Evolutionary conservation across 192 early-diverging fungal species (phyloP), one percentile per base, ranked within the genome.

Genomic region (Coemansia sp.): DNA sequence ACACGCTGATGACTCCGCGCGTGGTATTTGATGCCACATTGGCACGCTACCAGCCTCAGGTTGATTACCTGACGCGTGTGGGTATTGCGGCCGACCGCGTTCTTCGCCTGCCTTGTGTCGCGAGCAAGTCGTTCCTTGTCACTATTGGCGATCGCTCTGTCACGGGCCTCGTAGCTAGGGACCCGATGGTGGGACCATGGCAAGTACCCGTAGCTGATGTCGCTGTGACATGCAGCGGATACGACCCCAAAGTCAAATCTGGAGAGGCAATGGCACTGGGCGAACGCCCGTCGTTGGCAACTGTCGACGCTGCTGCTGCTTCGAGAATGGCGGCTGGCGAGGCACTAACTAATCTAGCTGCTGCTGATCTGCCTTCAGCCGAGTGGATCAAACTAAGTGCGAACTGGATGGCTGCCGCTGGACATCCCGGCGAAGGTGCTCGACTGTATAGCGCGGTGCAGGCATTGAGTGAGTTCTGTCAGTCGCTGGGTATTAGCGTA

Each of bases 241-340:
- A 84, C 64, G 89, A 90, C 60, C 63, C 72, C 2, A n/a, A 38
- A 12, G 76, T 88, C 46, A 82, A 85, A 24, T 88, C 87, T 1
- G 98, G 97, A 68, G 92, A 98, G 80, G 96, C 97, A 12, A 98
- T 99, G 95, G 93, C 97, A 11, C 91, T 97, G 90, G 98, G 98
- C 56, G 98, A 99, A 84, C 90, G 96, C 56, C 90, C 95, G 4
- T 88, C 95, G 38, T 68, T 95, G 55, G 95, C 98, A 0, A 75
- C 96, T 12, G 71, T 98, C 5, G 89, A 90, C 36, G 86, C 89
- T 2, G 95, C 90, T 10, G 97, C 97, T 1, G 93, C 94, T 5
- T 91, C 97, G 17, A 91, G 97, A 58, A 98, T 99, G 96, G 93
- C 97, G 3, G 94, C 94, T n/a, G 97, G 87, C 48, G 98, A 99